Base-by-base conservation (phyloP, 1,139 yeast species). In the Nadsonia commutata region DNA sequence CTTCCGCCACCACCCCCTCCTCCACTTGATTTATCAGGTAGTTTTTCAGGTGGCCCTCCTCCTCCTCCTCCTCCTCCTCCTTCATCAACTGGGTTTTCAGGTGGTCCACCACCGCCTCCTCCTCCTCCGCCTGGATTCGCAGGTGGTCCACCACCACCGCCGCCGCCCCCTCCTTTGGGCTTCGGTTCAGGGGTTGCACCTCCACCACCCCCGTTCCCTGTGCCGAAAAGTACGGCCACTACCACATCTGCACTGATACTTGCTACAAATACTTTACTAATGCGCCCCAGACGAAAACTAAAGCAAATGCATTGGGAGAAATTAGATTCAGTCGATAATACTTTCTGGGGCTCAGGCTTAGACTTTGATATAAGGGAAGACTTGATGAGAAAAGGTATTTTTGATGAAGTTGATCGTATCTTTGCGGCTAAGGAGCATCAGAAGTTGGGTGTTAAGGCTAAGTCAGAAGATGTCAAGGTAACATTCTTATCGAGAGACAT, bases 221-320 rank as follows among this genome's bases (percentile, higher is more conserved):
- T 40, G n/a, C 39, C 47, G 18, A 39, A 38, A 18, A 39, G 47
- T 2, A 44, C 50, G 22, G 46, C 46, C 17, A 31, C 47, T 17
- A 49, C 52, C 13, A 43, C 58, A 18, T 50, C 56, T 27, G 54
- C 59, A 23, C 51, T 51, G 31, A 52, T 52, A 17, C 43, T 46
- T 2, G 33, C 50, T 21, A 44, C 39, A 36, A n/a, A 43, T 45
- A 46, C 48, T 18, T 27, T 51, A 27, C 50, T 53, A 7, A 47
- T 54, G 23, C 66, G 80, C 44, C 82, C 93, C 3, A 72, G 72
- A 45, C 65, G 73, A 17, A 80, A 78, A 50, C 68, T 90, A 53
- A 90, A 88, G 59, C 97, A 88, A 56, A 79, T 90, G 70, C 98
- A 90, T 58, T 90, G 97, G 97, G 95, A 88, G 52, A 82, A 76